phyloP scores from a whole-genome alignment of 179 eudicot species.

The Camellia oleifera region DNA sequence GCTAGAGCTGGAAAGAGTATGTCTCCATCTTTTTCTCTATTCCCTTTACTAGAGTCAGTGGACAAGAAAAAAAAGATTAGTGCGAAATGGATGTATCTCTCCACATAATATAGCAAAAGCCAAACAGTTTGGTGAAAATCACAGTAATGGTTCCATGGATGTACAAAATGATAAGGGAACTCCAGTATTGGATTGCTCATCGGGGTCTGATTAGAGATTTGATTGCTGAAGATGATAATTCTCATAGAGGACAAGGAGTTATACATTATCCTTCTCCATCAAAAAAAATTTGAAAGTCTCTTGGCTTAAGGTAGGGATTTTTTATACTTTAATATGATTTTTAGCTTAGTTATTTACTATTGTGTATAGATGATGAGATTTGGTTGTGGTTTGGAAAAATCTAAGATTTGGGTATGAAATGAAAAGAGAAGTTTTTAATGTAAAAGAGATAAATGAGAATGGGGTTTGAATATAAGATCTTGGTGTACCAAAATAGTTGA shows the following conservation, averaged over 20 bases:
- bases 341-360: no score
- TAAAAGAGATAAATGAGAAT: no score
- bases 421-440: no score
- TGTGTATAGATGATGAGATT: no score
- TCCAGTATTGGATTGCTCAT: conserved; percentile 28
- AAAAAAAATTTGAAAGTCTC: conserved; percentile 6
- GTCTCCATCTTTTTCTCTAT: conserved; percentile 28
- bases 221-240: conserved; percentile 38
- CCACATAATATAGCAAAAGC: conserved; percentile 71
- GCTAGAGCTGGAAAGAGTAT: conserved; percentile 23
- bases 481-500: no score
- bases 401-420: no score
- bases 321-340: no score
- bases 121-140: conserved; percentile 39
- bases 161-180: conserved; percentile 16
- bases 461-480: no score
- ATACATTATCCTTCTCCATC: conserved; percentile 29
- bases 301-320: no score
- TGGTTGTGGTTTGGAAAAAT: no score
- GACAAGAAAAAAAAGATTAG: conserved; percentile 65
- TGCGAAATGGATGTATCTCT: conserved; percentile 81
- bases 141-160: conserved; percentile 22
- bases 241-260: conserved; percentile 44
- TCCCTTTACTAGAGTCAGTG: conserved; percentile 30
- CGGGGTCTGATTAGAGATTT: conserved; percentile 37